A percentile compares a stretch with the other conserved stretches of the same genome.
These are phyloP conservation scores for Fusarium sp. DNA, from an alignment of 2,329 filamentous ascomycete species.

Conservation along the genomic window DNA sequence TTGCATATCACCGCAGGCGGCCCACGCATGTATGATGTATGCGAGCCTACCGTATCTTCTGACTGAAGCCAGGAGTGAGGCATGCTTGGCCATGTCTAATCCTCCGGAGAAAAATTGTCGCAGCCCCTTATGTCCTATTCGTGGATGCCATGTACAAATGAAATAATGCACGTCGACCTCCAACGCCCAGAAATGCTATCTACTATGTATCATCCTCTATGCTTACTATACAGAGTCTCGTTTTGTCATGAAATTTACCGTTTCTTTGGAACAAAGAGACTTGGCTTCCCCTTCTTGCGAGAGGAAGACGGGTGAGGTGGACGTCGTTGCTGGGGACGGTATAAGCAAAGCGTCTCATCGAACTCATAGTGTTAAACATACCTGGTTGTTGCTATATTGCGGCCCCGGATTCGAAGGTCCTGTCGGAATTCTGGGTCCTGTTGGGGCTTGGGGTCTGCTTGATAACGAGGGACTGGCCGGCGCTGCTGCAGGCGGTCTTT, in stretches of 20 bases:
- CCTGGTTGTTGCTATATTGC: conserved; percentile 33
- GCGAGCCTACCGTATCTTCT: not conserved
- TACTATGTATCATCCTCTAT: conserved; percentile 15
- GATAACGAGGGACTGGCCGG: conserved; percentile 24
- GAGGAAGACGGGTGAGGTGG: conserved; percentile 40
- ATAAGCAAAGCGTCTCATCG: conserved; percentile 22
- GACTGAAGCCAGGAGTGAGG: not conserved
- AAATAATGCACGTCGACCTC: conserved; percentile 2
- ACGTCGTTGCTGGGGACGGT: conserved; percentile 21
- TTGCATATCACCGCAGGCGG: conserved; percentile 18
- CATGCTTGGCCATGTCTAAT: not conserved
- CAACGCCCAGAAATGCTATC: conserved; percentile 38
- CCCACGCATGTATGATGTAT: not conserved
- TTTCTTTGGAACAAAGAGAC: conserved; percentile 57
- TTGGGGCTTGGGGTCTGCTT: conserved; percentile 5
- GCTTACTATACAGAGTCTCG: conserved; percentile 12
- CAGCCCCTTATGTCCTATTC: not conserved
- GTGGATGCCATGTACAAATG: conserved; percentile 2
- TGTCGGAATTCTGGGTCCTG: conserved; percentile 23
- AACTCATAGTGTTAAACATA: conserved; percentile 4
- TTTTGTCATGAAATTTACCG: conserved; percentile 33
- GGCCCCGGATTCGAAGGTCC: conserved; percentile 35
- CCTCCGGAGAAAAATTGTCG: not conserved
- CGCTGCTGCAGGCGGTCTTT: conserved; percentile 50
- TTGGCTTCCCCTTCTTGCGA: conserved; percentile 54